phyloP scores from a whole-genome alignment of 2,329 filamentous ascomycete species.

The Fusarium equiseti region DNA sequence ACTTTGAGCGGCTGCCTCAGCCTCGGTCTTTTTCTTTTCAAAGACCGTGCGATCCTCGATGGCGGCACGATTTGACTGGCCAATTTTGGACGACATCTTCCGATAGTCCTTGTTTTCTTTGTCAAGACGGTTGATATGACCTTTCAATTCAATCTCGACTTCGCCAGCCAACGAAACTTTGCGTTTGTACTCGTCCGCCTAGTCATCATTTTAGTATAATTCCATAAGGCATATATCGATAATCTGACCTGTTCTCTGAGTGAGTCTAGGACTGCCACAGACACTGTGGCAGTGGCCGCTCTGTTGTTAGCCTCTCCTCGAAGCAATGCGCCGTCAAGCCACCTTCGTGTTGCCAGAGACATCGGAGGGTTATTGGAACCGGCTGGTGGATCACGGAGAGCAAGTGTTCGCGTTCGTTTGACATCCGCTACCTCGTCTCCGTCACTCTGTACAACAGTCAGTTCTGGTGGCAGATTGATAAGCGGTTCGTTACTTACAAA shows the following conservation, averaged over 20 bases:
- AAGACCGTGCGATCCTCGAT: conserved; percentile 63
- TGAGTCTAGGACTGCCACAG: conserved; percentile 53
- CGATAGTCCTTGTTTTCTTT: conserved; percentile 60
- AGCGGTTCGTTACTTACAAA: conserved; percentile 54
- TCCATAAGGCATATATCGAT: not conserved
- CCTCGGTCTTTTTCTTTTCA: conserved; percentile 60
- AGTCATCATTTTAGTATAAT: conserved; percentile 31
- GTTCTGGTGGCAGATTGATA: not conserved
- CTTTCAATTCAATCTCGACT: conserved; percentile 54
- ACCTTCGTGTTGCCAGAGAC: conserved; percentile 48
- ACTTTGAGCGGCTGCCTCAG: conserved; percentile 50
- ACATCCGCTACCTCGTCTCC: conserved; percentile 52
- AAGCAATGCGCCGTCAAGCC: conserved; percentile 45
- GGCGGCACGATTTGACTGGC: conserved; percentile 62
- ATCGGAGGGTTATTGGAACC: conserved; percentile 50
- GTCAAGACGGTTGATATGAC: conserved; percentile 59
- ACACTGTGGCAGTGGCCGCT: conserved; percentile 46
- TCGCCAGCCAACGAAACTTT: conserved; percentile 42
- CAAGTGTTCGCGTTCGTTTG: conserved; percentile 49
- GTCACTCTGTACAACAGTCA: conserved; percentile 33
- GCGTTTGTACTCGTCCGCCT: conserved; percentile 51
- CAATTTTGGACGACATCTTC: conserved; percentile 59
- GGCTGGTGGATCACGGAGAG: conserved; percentile 33
- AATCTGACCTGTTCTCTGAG: conserved; percentile 55
- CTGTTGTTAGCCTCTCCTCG: conserved; percentile 27